Conservation (phyloP, 2,329 filamentous ascomycete species). For the Calcarisporium arbuscula region DNA sequence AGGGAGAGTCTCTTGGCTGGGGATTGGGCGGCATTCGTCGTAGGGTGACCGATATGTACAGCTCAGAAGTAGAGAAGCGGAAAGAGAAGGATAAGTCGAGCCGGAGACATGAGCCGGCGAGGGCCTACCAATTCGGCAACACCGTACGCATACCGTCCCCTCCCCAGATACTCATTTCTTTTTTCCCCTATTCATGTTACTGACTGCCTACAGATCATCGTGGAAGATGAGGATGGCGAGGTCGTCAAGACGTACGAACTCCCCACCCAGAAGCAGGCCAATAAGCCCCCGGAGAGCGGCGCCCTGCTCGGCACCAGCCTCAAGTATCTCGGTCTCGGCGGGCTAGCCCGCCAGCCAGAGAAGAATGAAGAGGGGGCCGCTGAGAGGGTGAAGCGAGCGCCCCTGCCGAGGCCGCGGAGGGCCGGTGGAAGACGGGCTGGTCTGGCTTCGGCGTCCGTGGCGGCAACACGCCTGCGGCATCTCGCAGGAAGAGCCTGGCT, state of each 20-base stretch:
- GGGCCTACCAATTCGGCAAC: constrained; percentile 80
- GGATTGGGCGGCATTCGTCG: constrained; percentile 38
- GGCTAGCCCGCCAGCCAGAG: constrained; percentile 33
- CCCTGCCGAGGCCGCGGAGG: constrained; percentile 15
- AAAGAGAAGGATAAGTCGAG: constrained; percentile 57
- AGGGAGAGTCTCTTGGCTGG: constrained; percentile 18
- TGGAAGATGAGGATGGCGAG: constrained; percentile 81
- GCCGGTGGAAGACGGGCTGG: constrained; percentile 44
- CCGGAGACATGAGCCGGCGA: constrained; percentile 62
- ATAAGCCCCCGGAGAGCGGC: constrained; percentile 30
- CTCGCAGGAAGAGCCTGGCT: constrained; percentile 32
- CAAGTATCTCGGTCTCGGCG: constrained; percentile 49
- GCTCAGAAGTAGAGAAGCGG: constrained; percentile 55
- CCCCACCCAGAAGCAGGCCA: constrained; percentile 44
- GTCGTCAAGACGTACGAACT: constrained; percentile 81
- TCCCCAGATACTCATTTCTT: neutral
- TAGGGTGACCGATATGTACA: constrained; percentile 44
- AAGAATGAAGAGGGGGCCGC: constrained; percentile 24
- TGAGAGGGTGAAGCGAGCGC: constrained; percentile 12
- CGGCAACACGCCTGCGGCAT: constrained; percentile 30
- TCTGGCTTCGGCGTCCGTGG: constrained; percentile 33
- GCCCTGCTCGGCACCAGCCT: constrained; percentile 38
- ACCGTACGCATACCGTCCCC: constrained; percentile 44
- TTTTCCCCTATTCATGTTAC: constrained; percentile 2
- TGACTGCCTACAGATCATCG: constrained; percentile 60